These are phyloP conservation scores for Penicillium sp. DNA, from an alignment of 2,329 filamentous ascomycete species.

Conservation along the genomic window DNA sequence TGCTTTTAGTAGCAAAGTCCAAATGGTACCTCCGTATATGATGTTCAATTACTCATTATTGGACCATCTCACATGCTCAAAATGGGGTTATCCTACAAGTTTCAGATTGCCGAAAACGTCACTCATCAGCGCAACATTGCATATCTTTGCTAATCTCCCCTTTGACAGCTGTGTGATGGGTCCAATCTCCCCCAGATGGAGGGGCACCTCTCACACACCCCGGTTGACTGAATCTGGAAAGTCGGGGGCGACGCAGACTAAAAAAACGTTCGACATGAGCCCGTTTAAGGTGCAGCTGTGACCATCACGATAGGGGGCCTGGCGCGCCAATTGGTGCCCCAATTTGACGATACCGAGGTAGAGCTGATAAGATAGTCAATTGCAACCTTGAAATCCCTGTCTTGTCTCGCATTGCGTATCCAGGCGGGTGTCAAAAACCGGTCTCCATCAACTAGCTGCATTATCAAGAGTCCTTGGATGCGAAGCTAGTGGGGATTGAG, in stretches of 20 bases:
- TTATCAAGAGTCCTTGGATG: background rate
- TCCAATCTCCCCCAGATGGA: background rate
- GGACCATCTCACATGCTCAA: background rate
- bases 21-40: background rate
- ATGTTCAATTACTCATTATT: background rate
- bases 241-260: background rate
- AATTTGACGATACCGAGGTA: background rate
- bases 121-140: slow-evolving; percentile 1
- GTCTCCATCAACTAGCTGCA: background rate
- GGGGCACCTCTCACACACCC: background rate
- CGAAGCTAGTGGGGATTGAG: background rate
- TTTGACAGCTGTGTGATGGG: no score
- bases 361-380: slow-evolving; percentile 16
- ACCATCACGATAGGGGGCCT: background rate
- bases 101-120: background rate
- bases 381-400: background rate
- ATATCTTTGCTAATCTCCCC: background rate
- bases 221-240: background rate
- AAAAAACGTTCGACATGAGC: background rate
- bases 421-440: background rate
- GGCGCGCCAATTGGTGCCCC: slow-evolving; percentile 9
- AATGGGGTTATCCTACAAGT: no score
- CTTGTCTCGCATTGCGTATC: background rate
- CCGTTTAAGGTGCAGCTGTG: slow-evolving; percentile 1
- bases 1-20: no score